Base-by-base conservation (phyloP, 352 stramenopile genomes). In the Phytophthora idaei region DNA sequence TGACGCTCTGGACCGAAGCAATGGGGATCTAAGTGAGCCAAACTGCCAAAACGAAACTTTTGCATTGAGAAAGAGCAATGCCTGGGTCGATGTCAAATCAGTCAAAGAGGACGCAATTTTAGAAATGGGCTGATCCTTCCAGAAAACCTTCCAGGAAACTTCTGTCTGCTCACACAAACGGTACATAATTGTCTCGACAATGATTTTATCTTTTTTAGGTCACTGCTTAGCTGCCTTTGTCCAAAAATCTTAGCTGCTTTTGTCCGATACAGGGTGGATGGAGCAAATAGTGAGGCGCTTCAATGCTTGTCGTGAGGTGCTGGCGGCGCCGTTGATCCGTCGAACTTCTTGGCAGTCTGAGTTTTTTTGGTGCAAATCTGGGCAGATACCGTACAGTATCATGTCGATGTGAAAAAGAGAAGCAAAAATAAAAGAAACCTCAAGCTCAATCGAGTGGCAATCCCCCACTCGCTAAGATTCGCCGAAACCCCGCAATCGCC, bases 401-500 rank as follows among this genome's bases (percentile, higher is more conserved):
- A 53, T 25, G 3, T 25, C 37, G 28, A 59, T 37, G 21, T 21
- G 39, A 61, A 61, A 60, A 51, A 50, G 39, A 51, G 41, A 61
- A 61, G 25, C 41, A 57, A 61, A 61, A 61, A 39, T 61, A 61
- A 61, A 51, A 36, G 53, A 61, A 51, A 52, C 37, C 49, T 45
- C 49, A 45, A 54, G 49, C 49, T 36, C 41, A 44, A 51, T 3
- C 21, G 11, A 36, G 39, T 47, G 51, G 17, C 17, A 21, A 61
- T 52, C 66, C 61, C 59, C 50, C 67, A 66, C 48, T 73, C 53
- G 60, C 58, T 67, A 76, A 74, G 60, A 73, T 77, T 73, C 64
- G 50, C 56, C 41, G 61, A 73, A 69, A 59, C 68, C 44, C 57
- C n/a, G 21, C 28, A 39, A 48, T 27, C 44, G 52, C 10, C 36